Evolutionary conservation across 805 yeast genomes (phyloP).

Genomic region (baker's yeast (Saccharomyces cerevisiae)): DNA sequence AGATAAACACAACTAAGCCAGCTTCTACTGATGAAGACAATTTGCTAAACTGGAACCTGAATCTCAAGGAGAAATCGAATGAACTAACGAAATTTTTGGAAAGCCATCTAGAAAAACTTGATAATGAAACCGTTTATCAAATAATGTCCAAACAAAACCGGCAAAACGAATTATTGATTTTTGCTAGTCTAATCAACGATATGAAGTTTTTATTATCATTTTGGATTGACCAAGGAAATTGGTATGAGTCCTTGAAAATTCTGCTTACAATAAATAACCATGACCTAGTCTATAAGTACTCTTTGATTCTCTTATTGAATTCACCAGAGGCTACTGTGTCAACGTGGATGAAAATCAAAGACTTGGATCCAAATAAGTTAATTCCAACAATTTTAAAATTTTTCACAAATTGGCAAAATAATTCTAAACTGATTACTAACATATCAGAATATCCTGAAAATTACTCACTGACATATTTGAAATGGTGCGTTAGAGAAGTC

Average conservation of each 20-base stretch:
- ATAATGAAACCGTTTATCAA: constrained; percentile 61
- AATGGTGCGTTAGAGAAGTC: constrained; percentile 41
- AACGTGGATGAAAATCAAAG: constrained; percentile 56
- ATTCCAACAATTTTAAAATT: constrained; percentile 72
- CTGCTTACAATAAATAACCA: constrained; percentile 42
- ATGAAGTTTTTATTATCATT: constrained; percentile 58
- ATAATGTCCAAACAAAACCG: constrained; percentile 61
- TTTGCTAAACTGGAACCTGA: constrained; percentile 8
- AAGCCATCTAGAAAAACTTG: constrained; percentile 42
- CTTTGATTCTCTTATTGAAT: constrained; percentile 62
- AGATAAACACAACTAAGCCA: constrained; percentile 15
- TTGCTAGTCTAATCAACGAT: constrained; percentile 62
- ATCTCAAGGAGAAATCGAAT: constrained; percentile 21
- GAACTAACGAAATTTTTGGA: constrained; percentile 44
- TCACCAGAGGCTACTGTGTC: constrained; percentile 63
- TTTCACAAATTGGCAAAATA: constrained; percentile 38
- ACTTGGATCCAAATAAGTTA: constrained; percentile 52
- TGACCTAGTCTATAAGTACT: constrained; percentile 50
- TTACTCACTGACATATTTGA: constrained; percentile 58
- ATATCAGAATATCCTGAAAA: constrained; percentile 41
- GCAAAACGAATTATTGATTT: constrained; percentile 52
- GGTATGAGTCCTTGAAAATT: constrained; percentile 63
- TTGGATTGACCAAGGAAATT: constrained; percentile 60
- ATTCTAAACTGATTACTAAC: constrained; percentile 3
- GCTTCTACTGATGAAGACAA: constrained; percentile 1